Conservation (phyloP, 2,329 filamentous ascomycete species). For the Trichoderma guizhouense region DNA sequence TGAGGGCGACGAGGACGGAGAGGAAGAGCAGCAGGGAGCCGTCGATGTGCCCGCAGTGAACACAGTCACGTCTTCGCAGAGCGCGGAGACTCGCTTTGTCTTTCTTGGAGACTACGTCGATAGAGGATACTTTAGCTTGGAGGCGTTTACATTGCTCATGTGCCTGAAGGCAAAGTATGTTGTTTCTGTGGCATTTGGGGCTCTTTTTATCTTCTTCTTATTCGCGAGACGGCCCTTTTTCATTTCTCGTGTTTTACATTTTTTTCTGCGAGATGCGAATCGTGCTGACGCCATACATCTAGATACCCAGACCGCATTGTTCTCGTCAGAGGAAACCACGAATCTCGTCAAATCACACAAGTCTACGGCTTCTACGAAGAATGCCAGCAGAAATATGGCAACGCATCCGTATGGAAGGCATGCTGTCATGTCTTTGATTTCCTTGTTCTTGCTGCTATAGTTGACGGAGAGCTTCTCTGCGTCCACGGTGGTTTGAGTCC, state of each 20-base stretch:
- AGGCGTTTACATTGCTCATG: conserved; percentile 95
- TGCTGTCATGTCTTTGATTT: conserved; percentile 99
- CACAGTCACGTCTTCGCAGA: conserved; percentile 40
- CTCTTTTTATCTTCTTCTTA: not conserved
- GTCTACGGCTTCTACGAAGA: conserved; percentile 99
- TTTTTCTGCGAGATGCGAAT: conserved; percentile 12
- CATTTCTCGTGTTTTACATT: not conserved
- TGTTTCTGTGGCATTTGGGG: not conserved
- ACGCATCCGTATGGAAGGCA: conserved; percentile 99
- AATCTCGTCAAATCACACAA: conserved; percentile 95
- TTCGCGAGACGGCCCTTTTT: not conserved
- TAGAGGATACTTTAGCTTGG: conserved; percentile 93
- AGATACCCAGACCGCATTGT: conserved; percentile 95
- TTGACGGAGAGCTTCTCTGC: conserved; percentile 97
- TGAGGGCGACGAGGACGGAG: conserved; percentile 46
- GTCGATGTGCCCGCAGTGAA: not conserved
- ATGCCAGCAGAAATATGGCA: conserved; percentile 96
- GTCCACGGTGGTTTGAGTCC: conserved; percentile 89
- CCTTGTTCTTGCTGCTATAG: conserved; percentile 91
- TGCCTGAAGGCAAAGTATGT: conserved; percentile 74
- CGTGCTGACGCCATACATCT: not conserved
- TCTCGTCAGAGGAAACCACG: conserved; percentile 95
- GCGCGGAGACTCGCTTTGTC: conserved; percentile 55
- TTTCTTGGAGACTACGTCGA: conserved; percentile 91
- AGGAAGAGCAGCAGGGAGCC: conserved; percentile 30